These are phyloP conservation scores for Fusarium sororula DNA, from an alignment of 2,329 filamentous ascomycete species.

Conservation along the genomic window DNA sequence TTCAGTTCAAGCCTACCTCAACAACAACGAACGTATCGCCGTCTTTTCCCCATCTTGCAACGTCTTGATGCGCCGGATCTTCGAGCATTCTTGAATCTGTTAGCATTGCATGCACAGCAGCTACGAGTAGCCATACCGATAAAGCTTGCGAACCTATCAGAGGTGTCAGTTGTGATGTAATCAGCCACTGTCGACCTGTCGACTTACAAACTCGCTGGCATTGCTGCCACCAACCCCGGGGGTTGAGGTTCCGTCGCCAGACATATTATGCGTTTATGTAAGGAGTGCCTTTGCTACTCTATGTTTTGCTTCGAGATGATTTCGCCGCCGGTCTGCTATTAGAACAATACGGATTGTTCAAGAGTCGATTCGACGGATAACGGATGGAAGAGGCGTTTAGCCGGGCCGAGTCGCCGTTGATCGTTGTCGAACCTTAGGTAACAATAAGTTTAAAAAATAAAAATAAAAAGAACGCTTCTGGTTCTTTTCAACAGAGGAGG, in stretches of 20 bases:
- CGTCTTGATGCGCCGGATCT: conserved; percentile 89
- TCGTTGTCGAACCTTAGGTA: conserved; percentile 10
- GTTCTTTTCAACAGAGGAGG: not conserved
- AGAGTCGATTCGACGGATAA: conserved; percentile 14
- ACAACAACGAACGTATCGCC: conserved; percentile 97
- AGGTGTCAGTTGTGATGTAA: conserved; percentile 37
- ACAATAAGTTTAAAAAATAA: not conserved
- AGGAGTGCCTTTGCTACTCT: not conserved
- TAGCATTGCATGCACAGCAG: conserved; percentile 1
- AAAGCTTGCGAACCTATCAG: conserved; percentile 90
- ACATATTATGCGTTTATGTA: conserved; percentile 41
- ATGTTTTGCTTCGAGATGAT: not conserved
- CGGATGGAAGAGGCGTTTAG: conserved; percentile 25
- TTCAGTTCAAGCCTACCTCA: conserved; percentile 70
- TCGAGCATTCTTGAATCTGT: conserved; percentile 76
- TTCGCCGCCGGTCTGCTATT: not conserved
- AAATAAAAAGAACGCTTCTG: not conserved
- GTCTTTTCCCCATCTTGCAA: conserved; percentile 94
- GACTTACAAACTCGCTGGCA: conserved; percentile 93
- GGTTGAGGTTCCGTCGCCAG: conserved; percentile 46
- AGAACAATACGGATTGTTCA: conserved; percentile 9
- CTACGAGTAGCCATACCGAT: conserved; percentile 73
- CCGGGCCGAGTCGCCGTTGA: conserved; percentile 24
- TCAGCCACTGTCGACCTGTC: not conserved
- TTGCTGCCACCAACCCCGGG: conserved; percentile 69